phyloP scores from a whole-genome alignment of 2,329 filamentous ascomycete genomes.

The Simplicillium sp. region DNA sequence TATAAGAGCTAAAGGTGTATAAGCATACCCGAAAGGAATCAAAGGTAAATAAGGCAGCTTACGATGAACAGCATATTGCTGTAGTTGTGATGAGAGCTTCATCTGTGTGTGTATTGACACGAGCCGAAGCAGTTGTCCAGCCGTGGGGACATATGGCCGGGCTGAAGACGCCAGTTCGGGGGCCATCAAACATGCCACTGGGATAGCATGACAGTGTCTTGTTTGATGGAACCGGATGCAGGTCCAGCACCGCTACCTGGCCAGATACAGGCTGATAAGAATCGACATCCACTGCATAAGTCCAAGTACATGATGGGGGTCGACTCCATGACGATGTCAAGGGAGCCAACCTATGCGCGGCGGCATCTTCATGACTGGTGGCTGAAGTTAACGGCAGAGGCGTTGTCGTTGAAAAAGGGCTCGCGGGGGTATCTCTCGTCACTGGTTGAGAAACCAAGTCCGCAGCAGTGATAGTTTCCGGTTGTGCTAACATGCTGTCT shows the following conservation, averaged over 20 bases:
- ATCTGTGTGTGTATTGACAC: slow-evolving; percentile 17
- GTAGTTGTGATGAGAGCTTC: slow-evolving; percentile 22
- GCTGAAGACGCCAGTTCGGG: slow-evolving; percentile 27
- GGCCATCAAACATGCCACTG: slow-evolving; percentile 26
- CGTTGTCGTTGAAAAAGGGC: too few species aligned
- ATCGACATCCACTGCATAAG: slow-evolving; percentile 21
- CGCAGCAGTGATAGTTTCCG: too few species aligned
- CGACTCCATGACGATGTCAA: slow-evolving; percentile 28
- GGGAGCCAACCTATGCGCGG: slow-evolving; percentile 18
- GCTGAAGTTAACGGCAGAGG: too few species aligned
- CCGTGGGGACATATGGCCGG: slow-evolving; percentile 28
- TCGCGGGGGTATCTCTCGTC: too few species aligned
- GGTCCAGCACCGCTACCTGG: slow-evolving; percentile 25
- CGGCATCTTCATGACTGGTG: slow-evolving; percentile 8
- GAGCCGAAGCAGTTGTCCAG: slow-evolving; percentile 25
- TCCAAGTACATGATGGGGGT: slow-evolving; percentile 27
- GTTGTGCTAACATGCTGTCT: too few species aligned
- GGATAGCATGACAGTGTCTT: slow-evolving; percentile 30
- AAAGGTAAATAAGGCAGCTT: slow-evolving; percentile 12
- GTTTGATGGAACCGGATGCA: slow-evolving; percentile 23
- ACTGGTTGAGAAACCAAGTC: too few species aligned
- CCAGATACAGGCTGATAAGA: slow-evolving; percentile 9
- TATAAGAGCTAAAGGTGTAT: slow-evolving; percentile 21
- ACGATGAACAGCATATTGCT: slow-evolving; percentile 31
- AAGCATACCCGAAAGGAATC: slow-evolving; percentile 6